These are phyloP conservation scores for Xylariaceae sp. DNA, from an alignment of 2,329 filamentous ascomycete species.

Conservation along the genomic window DNA sequence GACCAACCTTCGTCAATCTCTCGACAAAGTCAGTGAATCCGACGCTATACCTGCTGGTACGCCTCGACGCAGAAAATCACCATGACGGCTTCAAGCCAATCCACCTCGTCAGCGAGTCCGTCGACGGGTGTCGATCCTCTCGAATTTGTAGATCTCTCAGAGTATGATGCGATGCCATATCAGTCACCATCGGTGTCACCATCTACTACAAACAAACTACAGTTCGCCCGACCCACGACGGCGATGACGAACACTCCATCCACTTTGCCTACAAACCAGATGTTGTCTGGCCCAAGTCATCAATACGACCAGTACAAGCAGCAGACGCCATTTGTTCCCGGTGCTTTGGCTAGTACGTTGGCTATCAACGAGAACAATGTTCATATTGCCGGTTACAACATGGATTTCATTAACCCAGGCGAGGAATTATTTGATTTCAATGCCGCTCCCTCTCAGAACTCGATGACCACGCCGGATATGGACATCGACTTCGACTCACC, in stretches of 20 bases:
- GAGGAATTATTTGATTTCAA: conserved; percentile 77
- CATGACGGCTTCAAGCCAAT: conserved; percentile 34
- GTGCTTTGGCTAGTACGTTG: conserved; percentile 80
- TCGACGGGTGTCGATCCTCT: conserved; percentile 54
- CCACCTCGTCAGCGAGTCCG: conserved; percentile 31
- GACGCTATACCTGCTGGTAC: too few species aligned
- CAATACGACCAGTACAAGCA: conserved; percentile 96
- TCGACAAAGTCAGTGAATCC: background rate
- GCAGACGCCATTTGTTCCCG: conserved; percentile 89
- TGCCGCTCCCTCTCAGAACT: conserved; percentile 66
- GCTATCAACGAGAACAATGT: conserved; percentile 71
- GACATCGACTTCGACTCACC: conserved; percentile 69
- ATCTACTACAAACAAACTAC: conserved; percentile 57
- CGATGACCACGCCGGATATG: conserved; percentile 70
- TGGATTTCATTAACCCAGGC: conserved; percentile 63
- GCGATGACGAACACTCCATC: conserved; percentile 62
- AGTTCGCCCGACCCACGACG: conserved; percentile 59
- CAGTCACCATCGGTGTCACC: conserved; percentile 68
- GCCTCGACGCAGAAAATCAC: background rate
- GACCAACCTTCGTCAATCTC: background rate
- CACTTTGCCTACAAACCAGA: conserved; percentile 59
- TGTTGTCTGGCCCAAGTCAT: conserved; percentile 83
- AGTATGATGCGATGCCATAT: conserved; percentile 68
- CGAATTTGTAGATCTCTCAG: conserved; percentile 67
- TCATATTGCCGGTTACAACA: conserved; percentile 60